A percentile compares a stretch with the other conserved stretches of the same genome.
Evolutionary conservation across 208 protist genomes (phyloP).

Genomic region (Acanthamoeba castellanii): DNA sequence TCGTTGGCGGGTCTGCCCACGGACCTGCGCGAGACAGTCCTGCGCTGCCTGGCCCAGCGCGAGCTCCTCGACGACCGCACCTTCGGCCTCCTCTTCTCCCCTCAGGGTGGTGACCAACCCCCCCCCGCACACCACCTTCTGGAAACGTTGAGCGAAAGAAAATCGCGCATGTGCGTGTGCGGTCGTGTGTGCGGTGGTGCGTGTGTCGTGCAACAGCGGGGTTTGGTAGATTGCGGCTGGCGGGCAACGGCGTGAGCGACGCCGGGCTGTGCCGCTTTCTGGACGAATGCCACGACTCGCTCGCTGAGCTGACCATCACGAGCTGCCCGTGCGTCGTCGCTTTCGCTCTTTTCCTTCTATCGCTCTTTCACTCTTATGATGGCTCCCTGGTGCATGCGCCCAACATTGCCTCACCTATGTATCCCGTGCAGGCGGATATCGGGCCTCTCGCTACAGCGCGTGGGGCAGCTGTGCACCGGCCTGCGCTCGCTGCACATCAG

Average conservation of each 20-base stretch:
- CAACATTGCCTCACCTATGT: background rate
- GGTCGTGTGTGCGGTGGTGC: background rate
- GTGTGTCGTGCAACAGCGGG: background rate
- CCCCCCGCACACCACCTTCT: background rate
- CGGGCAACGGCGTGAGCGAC: background rate
- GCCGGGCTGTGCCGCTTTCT: slow-evolving; percentile 3
- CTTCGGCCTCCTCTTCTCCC: background rate
- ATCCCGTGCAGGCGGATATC: background rate
- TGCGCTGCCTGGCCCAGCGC: background rate
- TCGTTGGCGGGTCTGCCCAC: background rate
- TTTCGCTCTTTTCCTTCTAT: background rate
- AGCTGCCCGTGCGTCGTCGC: background rate
- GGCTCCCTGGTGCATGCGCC: background rate
- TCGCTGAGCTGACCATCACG: background rate
- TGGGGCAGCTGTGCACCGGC: background rate
- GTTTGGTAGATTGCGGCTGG: background rate
- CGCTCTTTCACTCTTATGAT: background rate
- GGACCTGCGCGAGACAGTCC: background rate
- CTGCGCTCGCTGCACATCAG: background rate
- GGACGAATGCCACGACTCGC: slow-evolving; percentile 36
- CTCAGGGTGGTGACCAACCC: background rate
- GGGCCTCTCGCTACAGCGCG: background rate
- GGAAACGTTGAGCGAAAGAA: background rate
- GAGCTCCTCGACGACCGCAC: background rate
- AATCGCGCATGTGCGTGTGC: no score